Percentiles rank a stretch among this genome's conserved stretches.
Conservation (phyloP, 2,329 filamentous ascomycete species). For the Verticillium nonalfalfae region DNA sequence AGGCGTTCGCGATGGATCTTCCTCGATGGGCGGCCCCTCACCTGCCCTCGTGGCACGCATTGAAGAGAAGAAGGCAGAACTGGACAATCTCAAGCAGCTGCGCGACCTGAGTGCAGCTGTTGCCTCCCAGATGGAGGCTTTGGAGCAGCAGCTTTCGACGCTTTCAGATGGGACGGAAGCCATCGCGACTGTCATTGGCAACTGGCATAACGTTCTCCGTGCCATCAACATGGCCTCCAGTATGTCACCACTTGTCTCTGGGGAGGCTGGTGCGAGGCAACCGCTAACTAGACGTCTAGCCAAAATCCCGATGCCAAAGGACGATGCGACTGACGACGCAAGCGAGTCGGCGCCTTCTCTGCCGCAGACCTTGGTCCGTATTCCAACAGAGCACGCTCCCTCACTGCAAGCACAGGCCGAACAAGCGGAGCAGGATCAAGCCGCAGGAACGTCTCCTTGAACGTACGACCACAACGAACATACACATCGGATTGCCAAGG, state of each 20-base stretch:
- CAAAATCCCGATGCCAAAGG: slow-evolving; percentile 60
- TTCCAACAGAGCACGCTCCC: slow-evolving; percentile 73
- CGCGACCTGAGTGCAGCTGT: slow-evolving; percentile 73
- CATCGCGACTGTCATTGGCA: slow-evolving; percentile 76
- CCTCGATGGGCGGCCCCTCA: slow-evolving; percentile 48
- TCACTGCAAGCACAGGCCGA: slow-evolving; percentile 56
- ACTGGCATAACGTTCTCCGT: slow-evolving; percentile 81
- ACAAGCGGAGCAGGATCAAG: slow-evolving; percentile 34
- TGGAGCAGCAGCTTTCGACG: slow-evolving; percentile 72
- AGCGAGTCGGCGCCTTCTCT: slow-evolving; percentile 34
- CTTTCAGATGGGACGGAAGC: slow-evolving; percentile 79
- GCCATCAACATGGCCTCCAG: slow-evolving; percentile 83
- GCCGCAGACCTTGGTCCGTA: slow-evolving; percentile 77
- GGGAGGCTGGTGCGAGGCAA: not conserved
- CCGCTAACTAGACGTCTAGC: slow-evolving; percentile 35
- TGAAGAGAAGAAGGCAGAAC: slow-evolving; percentile 78
- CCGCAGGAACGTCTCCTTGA: slow-evolving; percentile 17
- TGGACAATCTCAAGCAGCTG: slow-evolving; percentile 72
- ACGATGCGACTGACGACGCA: slow-evolving; percentile 29
- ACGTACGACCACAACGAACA: not conserved
- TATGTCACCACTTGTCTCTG: slow-evolving; percentile 32
- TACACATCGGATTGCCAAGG: not conserved
- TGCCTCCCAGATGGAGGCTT: slow-evolving; percentile 73
- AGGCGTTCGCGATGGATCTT: slow-evolving; percentile 38
- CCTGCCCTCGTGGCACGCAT: slow-evolving; percentile 68